phyloP scores from a whole-genome alignment of 345 rosid species.

The Euphorbia tirucalli region DNA sequence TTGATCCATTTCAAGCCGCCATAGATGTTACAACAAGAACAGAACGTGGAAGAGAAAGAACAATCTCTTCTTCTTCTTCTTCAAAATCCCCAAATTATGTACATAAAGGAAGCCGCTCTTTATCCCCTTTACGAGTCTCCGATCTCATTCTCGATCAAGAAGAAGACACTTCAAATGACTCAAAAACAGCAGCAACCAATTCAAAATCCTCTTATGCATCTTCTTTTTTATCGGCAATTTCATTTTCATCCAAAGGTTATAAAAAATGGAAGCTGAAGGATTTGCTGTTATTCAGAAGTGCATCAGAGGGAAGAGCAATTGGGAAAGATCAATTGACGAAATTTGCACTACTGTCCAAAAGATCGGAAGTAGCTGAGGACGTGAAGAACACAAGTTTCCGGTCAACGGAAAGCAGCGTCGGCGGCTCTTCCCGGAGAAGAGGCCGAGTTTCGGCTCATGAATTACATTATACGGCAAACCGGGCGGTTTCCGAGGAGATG shows the following conservation, averaged over 20 bases:
- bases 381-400: conserved; percentile 54
- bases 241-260: conserved; percentile 45
- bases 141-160: conserved; percentile 50
- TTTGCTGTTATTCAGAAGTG: conserved; percentile 75
- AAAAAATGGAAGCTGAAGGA: conserved; percentile 87
- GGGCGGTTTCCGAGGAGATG: conserved; percentile 88
- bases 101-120: conserved; percentile 69
- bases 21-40: conserved; percentile 33
- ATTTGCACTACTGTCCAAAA: conserved; percentile 48
- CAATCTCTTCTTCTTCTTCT: conserved; percentile 18
- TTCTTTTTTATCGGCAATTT: conserved; percentile 61
- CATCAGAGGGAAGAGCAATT: conserved; percentile 84
- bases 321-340: conserved; percentile 49
- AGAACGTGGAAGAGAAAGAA: conserved; percentile 36
- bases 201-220: conserved; percentile 37
- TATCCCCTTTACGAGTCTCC: conserved; percentile 76
- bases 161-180: conserved; percentile 11
- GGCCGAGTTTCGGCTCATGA: conserved; percentile 68
- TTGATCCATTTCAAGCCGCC: conserved; percentile 34
- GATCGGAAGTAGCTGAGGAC: conserved; percentile 44
- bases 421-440: conserved; percentile 43
- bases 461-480: conserved; percentile 75
- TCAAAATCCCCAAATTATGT: conserved; percentile 21
- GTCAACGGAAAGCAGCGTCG: conserved; percentile 58
- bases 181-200: neutral